Base-by-base conservation (phyloP, 345 rosid species). In the Euphorbia tirucalli region DNA sequence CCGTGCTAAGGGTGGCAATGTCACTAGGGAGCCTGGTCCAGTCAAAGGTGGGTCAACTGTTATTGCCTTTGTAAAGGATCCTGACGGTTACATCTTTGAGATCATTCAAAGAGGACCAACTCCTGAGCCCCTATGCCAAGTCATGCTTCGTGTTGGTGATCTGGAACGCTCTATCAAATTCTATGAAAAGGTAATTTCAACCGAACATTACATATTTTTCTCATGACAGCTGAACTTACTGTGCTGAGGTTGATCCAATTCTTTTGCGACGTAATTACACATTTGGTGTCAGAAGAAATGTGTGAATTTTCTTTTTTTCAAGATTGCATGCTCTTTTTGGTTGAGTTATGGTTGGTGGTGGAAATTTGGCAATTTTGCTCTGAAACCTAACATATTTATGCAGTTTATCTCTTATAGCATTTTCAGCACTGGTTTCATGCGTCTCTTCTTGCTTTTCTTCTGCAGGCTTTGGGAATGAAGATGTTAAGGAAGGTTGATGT, bases 71-170 rank as follows among this genome's bases (percentile, higher is more conserved):
- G 93, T 92, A 48, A 95, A 94, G 89, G 98, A 94, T 82, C 98
- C 95, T n/a, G 97, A 94, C 85, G 97, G 97, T 49, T 94, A 90
- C 66, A 16, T 65, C 50, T 94, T 94, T 75, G 93, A 94, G 87
- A 80, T 94, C 46, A 92, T 95, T 72, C 96, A 95, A 73, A 83
- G 97, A 70, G 96, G 87, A 57, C 84, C 88, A 58, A 92, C 97
- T 50, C 97, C 96, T 67, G 92, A 92, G 74, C 99, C 99, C 44
- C 83, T 95, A 27, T 95, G 97, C 75, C 97, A 95, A 88, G 87
- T 95, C 19, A 95, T 92, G 97, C 93, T 95, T 70, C 97, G 97
- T 70, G 93, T 87, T 43, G 97, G 99, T 70, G 96, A 95, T 76
- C 80, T 92, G 25, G 92, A 86, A 31, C 90, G 96, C 8, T 75